Evolutionary conservation across 1,139 yeast genomes (phyloP), one percentile per base, ranked within the genome.

Genomic region (Candida buenavistaensis): DNA sequence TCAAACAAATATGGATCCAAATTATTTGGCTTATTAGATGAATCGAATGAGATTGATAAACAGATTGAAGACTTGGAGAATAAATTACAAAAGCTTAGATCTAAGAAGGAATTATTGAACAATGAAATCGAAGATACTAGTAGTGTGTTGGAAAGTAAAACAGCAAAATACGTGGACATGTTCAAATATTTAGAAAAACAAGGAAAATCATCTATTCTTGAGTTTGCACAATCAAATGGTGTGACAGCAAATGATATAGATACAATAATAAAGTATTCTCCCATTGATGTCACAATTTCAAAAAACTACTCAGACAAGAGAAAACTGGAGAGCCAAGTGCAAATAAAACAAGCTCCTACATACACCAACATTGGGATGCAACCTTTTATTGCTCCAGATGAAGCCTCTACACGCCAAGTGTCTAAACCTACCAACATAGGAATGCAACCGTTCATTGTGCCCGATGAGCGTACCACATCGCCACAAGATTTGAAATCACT

Each of bases 61-160:
- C 78, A 78, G 37, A 75, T 80, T 3, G 47, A 38, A 0, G 51
- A 48, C 0, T 45, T 78, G 24, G 80, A 79, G 41, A 35, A 44
- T 3, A 58, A 64, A 36, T 48, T 80, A 13, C 30, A 33, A 4
- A 50, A 52, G 6, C 46, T 78, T 14, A 64, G 59, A 33, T 50
- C 53, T 2, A 75, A 73, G 45, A 68, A 67, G 37, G 46, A 42
- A 4, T 45, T 65, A 0, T 39, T 80, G 1, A 51, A 51, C 12
- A 41, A 50, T 4, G 85, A 79, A 50, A 64, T 78, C 10, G 59
- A 60, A 11, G 67, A 66, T 26, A 72, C 84, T 0, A 70, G 74
- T 44, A 74, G 80, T n/a, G 68, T 75, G 3, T 58, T 77, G 27
- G 81, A 77, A 39, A 75, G 80, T 43, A 61, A 64, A 37, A 57